Evolutionary conservation across 2,329 filamentous ascomycete genomes (phyloP), one percentile per base, ranked within the genome.

Genomic region (Diplodia intermedia): DNA sequence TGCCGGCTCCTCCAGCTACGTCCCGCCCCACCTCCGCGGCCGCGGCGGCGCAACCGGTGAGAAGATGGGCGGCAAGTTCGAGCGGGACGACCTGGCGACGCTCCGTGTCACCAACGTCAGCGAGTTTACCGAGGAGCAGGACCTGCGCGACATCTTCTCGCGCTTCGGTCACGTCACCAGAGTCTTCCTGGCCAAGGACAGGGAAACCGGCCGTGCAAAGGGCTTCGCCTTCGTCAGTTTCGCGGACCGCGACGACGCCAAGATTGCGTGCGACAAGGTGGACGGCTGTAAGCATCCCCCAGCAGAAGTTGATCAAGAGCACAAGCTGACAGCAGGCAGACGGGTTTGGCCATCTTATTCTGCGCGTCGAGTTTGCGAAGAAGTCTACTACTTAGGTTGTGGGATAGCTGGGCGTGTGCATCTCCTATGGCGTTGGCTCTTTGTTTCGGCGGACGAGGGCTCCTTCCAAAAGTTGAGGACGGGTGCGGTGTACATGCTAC

Each of bases 141-240:
- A 99, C 82, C 86, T 99, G 73, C 92, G 95, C 79, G 93, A 97
- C 80, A 94, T 99, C 89, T 99, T 99, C 85, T 94, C 97, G 85
- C 89, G 95, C 74, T 97, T 95, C 80, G 95, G 95, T 77, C 92
- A 94, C 74, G 95, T 99, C 78, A 98, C 94, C 68, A 90, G 95
- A 81, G 95, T 99, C 62, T 99, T 99, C 86, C 83, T 99, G 76
- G 95, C 95, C 76, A 98, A 97, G 87, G 95, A 99, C 84, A 87
- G 95, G 79, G 95, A 99, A 76, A 99, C 95, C 50, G 92, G 93
- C 70, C 85, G 94, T 79, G 95, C 95, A 75, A 99, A 99, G 89
- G 95, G 95, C 71, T 99, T 99, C 80, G 96, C 96, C 31, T 99
- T 99, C 81, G 97, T 99, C 86, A 97, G 92, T 81, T 99, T 95